These are phyloP conservation scores for Cucurbita pepo DNA, from an alignment of 306 rosid species.

Conservation along the genomic window DNA sequence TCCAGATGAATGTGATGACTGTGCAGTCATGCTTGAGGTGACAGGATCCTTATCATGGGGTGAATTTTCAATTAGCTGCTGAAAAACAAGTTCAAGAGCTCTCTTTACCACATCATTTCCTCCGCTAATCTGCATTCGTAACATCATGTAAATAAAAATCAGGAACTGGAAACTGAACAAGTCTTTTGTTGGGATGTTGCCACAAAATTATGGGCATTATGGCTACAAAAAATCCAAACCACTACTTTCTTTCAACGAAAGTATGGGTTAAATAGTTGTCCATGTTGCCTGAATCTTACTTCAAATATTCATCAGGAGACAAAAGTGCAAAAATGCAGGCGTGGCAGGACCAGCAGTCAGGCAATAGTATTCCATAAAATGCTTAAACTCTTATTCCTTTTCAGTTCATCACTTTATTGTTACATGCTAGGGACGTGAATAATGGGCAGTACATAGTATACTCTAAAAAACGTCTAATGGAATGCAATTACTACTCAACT, in stretches of 20 bases:
- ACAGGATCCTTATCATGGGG: conserved; percentile 40
- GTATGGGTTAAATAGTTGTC: not conserved
- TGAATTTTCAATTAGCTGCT: conserved; percentile 59
- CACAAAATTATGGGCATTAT: not conserved
- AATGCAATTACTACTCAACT: not conserved
- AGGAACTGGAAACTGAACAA: not conserved
- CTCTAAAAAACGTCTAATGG: not conserved
- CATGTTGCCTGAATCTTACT: not conserved
- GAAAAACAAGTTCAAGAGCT: conserved; percentile 62
- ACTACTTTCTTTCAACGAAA: not conserved
- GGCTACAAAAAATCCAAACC: not conserved
- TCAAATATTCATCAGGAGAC: no score
- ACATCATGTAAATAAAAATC: not conserved
- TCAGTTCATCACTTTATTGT: not conserved
- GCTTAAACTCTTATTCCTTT: not conserved
- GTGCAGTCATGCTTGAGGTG: conserved; percentile 21
- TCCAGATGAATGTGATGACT: conserved; percentile 37
- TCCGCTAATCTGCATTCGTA: conserved; percentile 55
- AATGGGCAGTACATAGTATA: not conserved
- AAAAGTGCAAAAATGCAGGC: not conserved
- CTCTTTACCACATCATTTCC: conserved; percentile 58
- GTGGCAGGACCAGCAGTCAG: not conserved
- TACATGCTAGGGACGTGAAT: not conserved
- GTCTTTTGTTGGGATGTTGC: not conserved
- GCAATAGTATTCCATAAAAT: not conserved